Evolutionary conservation across 345 rosid species (phyloP).

Genomic region (Citrus medica): DNA sequence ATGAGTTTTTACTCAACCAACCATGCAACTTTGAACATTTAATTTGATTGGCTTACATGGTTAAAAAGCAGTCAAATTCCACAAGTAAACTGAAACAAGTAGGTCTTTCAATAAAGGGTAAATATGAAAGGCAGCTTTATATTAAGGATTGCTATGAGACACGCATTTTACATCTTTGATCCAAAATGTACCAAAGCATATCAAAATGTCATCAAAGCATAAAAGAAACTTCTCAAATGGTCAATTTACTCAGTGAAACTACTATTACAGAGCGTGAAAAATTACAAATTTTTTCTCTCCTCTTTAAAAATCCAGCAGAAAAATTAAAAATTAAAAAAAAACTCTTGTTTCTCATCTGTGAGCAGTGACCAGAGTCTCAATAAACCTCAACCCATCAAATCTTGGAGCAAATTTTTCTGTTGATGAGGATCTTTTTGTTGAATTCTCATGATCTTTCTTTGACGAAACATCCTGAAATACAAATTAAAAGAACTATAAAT

Average conservation of each 20-base stretch:
- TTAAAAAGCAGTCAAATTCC: not conserved
- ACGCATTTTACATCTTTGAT: not conserved
- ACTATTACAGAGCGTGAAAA: not conserved
- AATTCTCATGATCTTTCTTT: slow-evolving; percentile 32
- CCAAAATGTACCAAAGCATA: not conserved
- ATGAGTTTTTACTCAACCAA: too few species aligned
- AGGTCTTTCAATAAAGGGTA: not conserved
- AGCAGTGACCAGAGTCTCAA: slow-evolving; percentile 89
- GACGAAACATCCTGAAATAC: slow-evolving; percentile 22
- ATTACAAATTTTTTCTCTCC: not conserved
- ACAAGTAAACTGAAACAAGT: not conserved
- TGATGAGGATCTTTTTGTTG: slow-evolving; percentile 25
- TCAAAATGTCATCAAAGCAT: not conserved
- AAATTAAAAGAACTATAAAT: not conserved
- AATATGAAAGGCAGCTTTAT: not conserved
- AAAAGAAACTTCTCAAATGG: not conserved
- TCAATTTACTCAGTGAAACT: not conserved
- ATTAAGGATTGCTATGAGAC: not conserved
- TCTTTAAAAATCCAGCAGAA: not conserved
- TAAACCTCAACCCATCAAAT: slow-evolving; percentile 82
- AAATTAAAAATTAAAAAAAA: not conserved
- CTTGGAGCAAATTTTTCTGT: slow-evolving; percentile 71
- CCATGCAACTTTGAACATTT: not conserved
- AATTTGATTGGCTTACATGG: not conserved
- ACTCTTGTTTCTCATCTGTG: slow-evolving; percentile 45